Base-by-base conservation (phyloP, 345 rosid species). In the Fremontodendron californicum region DNA sequence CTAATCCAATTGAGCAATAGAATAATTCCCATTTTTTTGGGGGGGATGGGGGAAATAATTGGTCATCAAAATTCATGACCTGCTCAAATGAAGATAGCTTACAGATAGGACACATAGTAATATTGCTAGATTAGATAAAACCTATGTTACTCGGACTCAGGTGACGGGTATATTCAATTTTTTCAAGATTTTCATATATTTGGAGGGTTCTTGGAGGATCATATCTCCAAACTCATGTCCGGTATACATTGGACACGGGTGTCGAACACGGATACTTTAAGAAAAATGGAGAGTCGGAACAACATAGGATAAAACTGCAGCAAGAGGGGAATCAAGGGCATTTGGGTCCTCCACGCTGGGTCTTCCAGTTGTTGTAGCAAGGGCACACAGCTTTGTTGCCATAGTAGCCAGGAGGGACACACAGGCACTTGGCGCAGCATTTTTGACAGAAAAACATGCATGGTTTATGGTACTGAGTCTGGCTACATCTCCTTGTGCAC, bases 391-490 rank as follows among this genome's bases (percentile, higher is more conserved):
- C 81, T 75, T 90, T 92, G 85, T 89, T 88, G 65, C 92, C 93
- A 40, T 84, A 89, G 79, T 70, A 88, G 81, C 92, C 97, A 51
- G 97, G 93, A 48, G 95, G 98, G 3, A 92, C 95, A 81, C 97
- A 93, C 37, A 88, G 89, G 78, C 98, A 93, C 79, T 81, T 84
- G 58, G 78, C 86, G 75, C 97, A 92, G 71, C 98, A 90, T 74
- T 92, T 92, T 57, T 88, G 89, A 73, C 97, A 90, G 85, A 90
- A 90, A 84, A 92, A 90, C 86, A 90, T 83, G 88, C 97, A 93
- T 54, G 93, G 89, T 62, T 92, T 88, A 74, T 78, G 84, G 82
- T 86, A 82, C 69, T 90, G 87, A n/a, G 97, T 93, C 78, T 73
- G 75, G 68, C 89, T 80, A 67, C 95, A 92, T 75, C 98, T 89